Percentiles rank a stretch among this genome's conserved stretches.
phyloP scores from a whole-genome alignment of 1,139 yeast species.

The Scheffersomyces quercinus region DNA sequence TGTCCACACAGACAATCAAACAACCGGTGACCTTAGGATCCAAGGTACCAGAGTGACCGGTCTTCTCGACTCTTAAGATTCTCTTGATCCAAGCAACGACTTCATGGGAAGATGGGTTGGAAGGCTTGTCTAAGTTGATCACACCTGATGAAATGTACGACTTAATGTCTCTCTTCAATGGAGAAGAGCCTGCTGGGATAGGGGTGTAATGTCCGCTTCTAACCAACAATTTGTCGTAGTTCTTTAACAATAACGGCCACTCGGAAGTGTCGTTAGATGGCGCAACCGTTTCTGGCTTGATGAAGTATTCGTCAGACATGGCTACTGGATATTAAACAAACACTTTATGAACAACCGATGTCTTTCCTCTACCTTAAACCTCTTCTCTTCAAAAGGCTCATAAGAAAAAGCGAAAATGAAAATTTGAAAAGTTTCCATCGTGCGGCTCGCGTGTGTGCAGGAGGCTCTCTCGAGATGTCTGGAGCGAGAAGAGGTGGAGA shows the following conservation, averaged over 20 bases:
- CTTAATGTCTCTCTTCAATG: constrained; percentile 90
- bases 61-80: constrained; percentile 90
- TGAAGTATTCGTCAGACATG: constrained; percentile 69
- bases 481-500: no score
- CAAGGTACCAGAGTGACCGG: constrained; percentile 98
- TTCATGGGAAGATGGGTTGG: constrained; percentile 97
- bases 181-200: constrained; percentile 92
- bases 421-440: constrained; percentile 7
- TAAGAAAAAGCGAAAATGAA: no score
- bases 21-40: constrained; percentile 99
- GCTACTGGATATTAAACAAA: constrained; percentile 1
- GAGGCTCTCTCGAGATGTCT: no score
- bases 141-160: constrained; percentile 92
- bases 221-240: constrained; percentile 90
- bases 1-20: constrained; percentile 94
- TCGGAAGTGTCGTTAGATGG: constrained; percentile 85
- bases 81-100: constrained; percentile 99
- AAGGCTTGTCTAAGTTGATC: constrained; percentile 95
- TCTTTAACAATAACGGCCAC: constrained; percentile 93
- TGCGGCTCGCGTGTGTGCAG: constrained; percentile 18
- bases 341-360: not conserved
- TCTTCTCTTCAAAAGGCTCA: no score
- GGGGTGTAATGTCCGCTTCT: constrained; percentile 98
- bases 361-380: no score
- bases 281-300: constrained; percentile 84